Evolutionary conservation across 768 basidiomycete genomes (phyloP).

Genomic region (Lactarius evosmus): DNA sequence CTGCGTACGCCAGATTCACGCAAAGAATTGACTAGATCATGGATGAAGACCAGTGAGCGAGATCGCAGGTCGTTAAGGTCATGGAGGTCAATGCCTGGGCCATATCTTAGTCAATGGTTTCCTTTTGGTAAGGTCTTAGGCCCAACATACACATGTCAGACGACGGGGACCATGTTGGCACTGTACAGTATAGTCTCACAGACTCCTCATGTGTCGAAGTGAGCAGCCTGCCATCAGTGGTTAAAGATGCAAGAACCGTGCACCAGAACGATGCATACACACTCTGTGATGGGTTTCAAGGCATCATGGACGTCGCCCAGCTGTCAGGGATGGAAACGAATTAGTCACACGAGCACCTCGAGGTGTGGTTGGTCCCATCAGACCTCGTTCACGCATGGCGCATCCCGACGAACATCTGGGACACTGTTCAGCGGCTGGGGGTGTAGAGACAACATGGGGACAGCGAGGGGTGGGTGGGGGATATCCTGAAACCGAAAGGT

Average conservation of each 20-base stretch:
- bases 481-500: background rate
- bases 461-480: background rate
- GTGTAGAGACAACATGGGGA: conserved; percentile 17
- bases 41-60: conserved; percentile 59
- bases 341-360: conserved; percentile 17
- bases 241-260: conserved; percentile 9
- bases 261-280: conserved; percentile 27
- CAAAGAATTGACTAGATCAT: conserved; percentile 57
- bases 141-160: conserved; percentile 52
- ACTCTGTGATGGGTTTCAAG: conserved; percentile 63
- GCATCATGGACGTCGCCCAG: conserved; percentile 52
- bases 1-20: conserved; percentile 56
- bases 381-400: conserved; percentile 18
- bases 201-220: conserved; percentile 42
- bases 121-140: background rate
- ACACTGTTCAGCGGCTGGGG: conserved; percentile 3
- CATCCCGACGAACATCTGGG: background rate
- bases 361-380: conserved; percentile 9
- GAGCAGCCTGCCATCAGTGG: conserved; percentile 42
- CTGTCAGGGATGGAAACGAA: conserved; percentile 34
- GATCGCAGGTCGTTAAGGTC: conserved; percentile 65
- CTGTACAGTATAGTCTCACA: conserved; percentile 58
- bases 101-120: conserved; percentile 4
- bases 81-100: conserved; percentile 58
- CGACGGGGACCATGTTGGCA: conserved; percentile 63